Evolutionary conservation across 2,329 filamentous ascomycete species (phyloP), one percentile per base, ranked within the genome.

Genomic region (Neonectria hederae): DNA sequence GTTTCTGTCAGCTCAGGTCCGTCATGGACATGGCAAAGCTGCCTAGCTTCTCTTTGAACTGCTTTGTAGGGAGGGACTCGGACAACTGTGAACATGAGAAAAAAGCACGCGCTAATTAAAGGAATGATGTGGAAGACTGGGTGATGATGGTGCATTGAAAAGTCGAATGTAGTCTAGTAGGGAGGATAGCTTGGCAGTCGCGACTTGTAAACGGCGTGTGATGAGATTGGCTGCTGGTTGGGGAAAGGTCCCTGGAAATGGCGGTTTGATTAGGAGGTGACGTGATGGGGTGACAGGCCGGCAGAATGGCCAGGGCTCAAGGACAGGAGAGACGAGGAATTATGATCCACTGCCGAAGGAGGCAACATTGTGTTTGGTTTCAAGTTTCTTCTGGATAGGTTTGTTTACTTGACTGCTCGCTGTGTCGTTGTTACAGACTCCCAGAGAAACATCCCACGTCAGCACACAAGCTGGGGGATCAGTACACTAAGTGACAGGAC

Each of bases 371-470:
- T 14, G 10, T 35, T 30, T 45, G 13, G 26, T 45, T 46, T 55
- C 26, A 14, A 8, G 26, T 21, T 40, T 13, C 38, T 11, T 24
- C 8, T 17, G 17, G 35, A n/a, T 38, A 8, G 5, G 35, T 38
- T 38, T 30, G 21, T 26, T 54, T 40, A 21, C 46, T 22, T 46
- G 2, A 38, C 4, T n/a, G 19, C 13, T 17, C 9, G 45, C 24
- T 32, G 38, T 43, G 52, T 40, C 22, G 43, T 42, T 54, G 43
- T 55, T 55, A 42, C 58, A 61, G 42, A 51, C 52, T 48, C 24
- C 35, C 32, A 62, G 19, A 35, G 32, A 60, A 54, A 4, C 49
- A 38, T 40, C 40, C 49, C 26, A 59, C 26, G 30, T 46, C 21
- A 19, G 49, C 9, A 17, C 26, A 21, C 43, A 35, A 32, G 30